Conservation (phyloP, 192 early-diverging fungal species). For the Linnemannia schmuckeri region DNA sequence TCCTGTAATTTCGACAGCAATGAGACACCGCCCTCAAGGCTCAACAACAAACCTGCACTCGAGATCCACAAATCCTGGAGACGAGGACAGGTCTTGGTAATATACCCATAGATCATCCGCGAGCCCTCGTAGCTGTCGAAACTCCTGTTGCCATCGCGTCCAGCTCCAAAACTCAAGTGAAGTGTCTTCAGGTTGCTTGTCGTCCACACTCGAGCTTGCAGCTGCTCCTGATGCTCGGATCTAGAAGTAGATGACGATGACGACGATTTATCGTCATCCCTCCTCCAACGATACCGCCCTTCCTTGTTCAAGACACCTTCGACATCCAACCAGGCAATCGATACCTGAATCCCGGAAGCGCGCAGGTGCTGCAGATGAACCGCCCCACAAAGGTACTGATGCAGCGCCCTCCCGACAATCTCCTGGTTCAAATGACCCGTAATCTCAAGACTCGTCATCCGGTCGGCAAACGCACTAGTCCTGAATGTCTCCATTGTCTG, state of each 20-base stretch:
- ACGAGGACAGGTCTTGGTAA: background rate
- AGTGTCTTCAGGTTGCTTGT: background rate
- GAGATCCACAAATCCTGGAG: background rate
- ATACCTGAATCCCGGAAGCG: background rate
- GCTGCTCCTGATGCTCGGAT: background rate
- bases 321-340: background rate
- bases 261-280: background rate
- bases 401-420: background rate
- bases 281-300: background rate
- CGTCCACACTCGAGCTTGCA: background rate
- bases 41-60: background rate
- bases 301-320: background rate
- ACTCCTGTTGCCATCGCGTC: background rate
- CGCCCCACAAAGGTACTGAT: background rate
- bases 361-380: background rate
- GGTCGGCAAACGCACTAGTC: background rate
- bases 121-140: background rate
- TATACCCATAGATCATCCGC: background rate
- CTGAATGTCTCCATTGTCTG: background rate
- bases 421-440: background rate
- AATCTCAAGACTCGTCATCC: slow-evolving; percentile 3
- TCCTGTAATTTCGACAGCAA: background rate
- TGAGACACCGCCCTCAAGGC: background rate
- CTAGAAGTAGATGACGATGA: background rate
- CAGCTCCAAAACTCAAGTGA: background rate